Evolutionary conservation across 768 basidiomycete species (phyloP).

Genomic region (Boletus rufocinnamomeus): DNA sequence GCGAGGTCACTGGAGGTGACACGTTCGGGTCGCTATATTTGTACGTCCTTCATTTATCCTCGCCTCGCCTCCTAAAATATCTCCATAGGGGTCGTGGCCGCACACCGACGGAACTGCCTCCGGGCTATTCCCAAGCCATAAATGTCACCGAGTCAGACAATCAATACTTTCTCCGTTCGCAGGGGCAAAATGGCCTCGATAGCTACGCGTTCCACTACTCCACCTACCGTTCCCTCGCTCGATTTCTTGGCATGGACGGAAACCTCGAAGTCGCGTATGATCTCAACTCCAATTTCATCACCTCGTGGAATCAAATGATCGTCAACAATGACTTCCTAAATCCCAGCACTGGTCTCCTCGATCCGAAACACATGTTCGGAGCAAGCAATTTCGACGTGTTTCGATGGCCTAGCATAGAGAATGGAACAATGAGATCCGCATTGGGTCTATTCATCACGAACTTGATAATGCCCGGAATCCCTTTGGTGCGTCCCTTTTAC

Average conservation of each 20-base stretch:
- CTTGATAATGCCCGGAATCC: conserved; percentile 84
- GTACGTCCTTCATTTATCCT: conserved; percentile 43
- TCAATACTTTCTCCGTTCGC: conserved; percentile 80
- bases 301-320: conserved; percentile 91
- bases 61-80: neutral
- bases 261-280: conserved; percentile 92
- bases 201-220: conserved; percentile 92
- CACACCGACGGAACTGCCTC: conserved; percentile 71
- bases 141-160: conserved; percentile 60
- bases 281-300: conserved; percentile 77
- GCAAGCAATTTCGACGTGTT: conserved; percentile 95
- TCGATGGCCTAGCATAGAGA: conserved; percentile 88
- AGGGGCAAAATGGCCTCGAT: conserved; percentile 65
- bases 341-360: conserved; percentile 58
- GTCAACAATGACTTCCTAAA: conserved; percentile 88
- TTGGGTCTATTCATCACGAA: conserved; percentile 78
- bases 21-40: conserved; percentile 85
- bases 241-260: conserved; percentile 95
- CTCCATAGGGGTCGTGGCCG: conserved; percentile 78
- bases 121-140: conserved; percentile 64
- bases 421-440: conserved; percentile 76
- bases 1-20: conserved; percentile 94
- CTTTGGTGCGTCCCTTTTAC: conserved; percentile 52
- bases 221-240: conserved; percentile 80
- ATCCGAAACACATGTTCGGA: conserved; percentile 89